These are phyloP conservation scores for Neonectria ditissima DNA, from an alignment of 2,329 filamentous ascomycete species.

Conservation along the genomic window DNA sequence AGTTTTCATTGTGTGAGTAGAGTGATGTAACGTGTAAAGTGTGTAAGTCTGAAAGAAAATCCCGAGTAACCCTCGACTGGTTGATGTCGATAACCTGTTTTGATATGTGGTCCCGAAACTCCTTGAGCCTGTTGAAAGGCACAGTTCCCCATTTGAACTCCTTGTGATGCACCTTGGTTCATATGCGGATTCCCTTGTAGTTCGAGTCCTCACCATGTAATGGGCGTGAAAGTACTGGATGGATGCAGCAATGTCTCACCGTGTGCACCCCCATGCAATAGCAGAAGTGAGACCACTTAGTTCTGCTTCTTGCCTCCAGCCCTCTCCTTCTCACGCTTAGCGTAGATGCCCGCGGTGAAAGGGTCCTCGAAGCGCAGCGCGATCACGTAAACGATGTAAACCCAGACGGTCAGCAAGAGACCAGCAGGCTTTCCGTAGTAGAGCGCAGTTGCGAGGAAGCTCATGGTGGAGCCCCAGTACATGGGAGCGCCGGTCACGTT, in stretches of 20 bases:
- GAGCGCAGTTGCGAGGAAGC: slow-evolving; percentile 88
- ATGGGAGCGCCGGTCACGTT: slow-evolving; percentile 91
- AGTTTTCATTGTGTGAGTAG: slow-evolving; percentile 29
- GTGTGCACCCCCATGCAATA: slow-evolving; percentile 23
- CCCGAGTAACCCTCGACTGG: slow-evolving; percentile 29
- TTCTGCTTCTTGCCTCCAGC: slow-evolving; percentile 66
- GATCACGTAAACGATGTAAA: slow-evolving; percentile 81
- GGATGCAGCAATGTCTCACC: slow-evolving; percentile 17
- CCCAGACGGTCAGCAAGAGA: slow-evolving; percentile 78
- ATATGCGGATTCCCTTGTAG: slow-evolving; percentile 19
- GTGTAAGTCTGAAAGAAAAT: slow-evolving; percentile 29
- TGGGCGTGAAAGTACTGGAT: background rate
- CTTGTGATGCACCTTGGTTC: slow-evolving; percentile 30
- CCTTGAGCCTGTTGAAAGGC: slow-evolving; percentile 46
- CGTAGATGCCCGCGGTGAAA: slow-evolving; percentile 93
- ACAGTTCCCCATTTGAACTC: slow-evolving; percentile 36
- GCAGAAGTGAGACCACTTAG: slow-evolving; percentile 46
- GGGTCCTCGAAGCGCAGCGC: slow-evolving; percentile 92
- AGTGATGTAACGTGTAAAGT: slow-evolving; percentile 31
- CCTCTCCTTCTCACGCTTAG: slow-evolving; percentile 77
- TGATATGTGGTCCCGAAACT: slow-evolving; percentile 34
- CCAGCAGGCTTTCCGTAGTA: slow-evolving; percentile 91
- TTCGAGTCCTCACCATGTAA: slow-evolving; percentile 5
- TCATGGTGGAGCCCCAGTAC: slow-evolving; percentile 95
- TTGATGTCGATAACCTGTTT: slow-evolving; percentile 37